Conservation (phyloP, 2,329 filamentous ascomycete genomes). For the Colletotrichum acutatum region DNA sequence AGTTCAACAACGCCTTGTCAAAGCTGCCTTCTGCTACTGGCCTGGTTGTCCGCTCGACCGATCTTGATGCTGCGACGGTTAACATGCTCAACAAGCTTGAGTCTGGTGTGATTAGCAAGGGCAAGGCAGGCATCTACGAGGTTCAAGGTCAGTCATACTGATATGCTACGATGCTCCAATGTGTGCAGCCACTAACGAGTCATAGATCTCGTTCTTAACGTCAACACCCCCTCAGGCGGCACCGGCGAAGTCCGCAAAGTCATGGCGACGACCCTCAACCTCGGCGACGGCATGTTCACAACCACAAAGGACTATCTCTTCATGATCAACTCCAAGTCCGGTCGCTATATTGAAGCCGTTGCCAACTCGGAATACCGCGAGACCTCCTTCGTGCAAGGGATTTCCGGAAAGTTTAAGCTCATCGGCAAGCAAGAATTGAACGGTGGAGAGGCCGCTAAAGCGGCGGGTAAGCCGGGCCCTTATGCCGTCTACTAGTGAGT, state of each 20-base stretch:
- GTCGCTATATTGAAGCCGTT: neutral
- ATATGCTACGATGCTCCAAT: neutral
- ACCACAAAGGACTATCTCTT: neutral
- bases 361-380: neutral
- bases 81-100: constrained; percentile 1
- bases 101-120: neutral
- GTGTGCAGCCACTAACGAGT: neutral
- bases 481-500: constrained; percentile 4
- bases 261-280: neutral
- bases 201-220: neutral
- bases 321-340: constrained; percentile 1
- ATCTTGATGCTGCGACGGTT: neutral
- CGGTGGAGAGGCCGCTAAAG: neutral
- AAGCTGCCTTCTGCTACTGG: neutral
- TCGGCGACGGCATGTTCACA: neutral
- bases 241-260: neutral
- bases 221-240: neutral
- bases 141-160: neutral
- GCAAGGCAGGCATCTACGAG: neutral
- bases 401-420: neutral
- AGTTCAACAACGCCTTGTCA: neutral
- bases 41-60: neutral
- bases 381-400: neutral
- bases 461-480: neutral
- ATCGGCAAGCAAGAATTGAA: neutral